These are phyloP conservation scores for Cercospora canescens DNA, from an alignment of 2,329 filamentous ascomycete genomes.

Conservation along the genomic window DNA sequence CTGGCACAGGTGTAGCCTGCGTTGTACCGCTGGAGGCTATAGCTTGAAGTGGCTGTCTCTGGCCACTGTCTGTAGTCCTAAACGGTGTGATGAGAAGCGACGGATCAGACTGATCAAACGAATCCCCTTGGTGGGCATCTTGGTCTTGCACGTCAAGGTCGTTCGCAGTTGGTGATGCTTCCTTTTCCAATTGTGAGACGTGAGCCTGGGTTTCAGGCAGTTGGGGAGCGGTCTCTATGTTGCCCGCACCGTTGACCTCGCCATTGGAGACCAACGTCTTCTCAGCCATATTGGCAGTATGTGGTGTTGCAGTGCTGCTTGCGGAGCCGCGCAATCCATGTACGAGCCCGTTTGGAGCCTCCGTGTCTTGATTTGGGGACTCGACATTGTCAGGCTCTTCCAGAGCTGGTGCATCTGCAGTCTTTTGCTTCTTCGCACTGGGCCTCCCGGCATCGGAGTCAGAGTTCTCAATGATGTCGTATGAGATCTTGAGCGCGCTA, in stretches of 20 bases:
- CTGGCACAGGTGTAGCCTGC: background rate
- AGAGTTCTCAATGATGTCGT: slow-evolving; percentile 6
- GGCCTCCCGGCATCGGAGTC: slow-evolving; percentile 10
- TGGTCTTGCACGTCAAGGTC: background rate
- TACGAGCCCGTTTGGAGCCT: background rate
- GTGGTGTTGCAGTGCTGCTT: background rate
- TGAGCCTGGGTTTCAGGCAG: background rate
- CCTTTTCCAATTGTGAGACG: background rate
- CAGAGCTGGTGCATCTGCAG: background rate
- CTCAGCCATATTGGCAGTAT: background rate
- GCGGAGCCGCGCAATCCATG: background rate
- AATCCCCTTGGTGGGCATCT: background rate
- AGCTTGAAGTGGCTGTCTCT: background rate
- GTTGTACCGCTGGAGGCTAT: background rate
- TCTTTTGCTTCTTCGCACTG: slow-evolving; percentile 4
- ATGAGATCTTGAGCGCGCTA: slow-evolving; percentile 2
- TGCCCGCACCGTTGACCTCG: background rate
- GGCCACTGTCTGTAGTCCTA: background rate
- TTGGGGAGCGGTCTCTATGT: background rate
- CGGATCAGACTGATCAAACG: background rate
- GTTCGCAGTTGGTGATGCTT: background rate
- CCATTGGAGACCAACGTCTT: background rate
- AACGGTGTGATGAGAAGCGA: background rate
- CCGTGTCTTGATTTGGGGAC: background rate
- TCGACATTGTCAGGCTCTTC: background rate